phyloP scores from a whole-genome alignment of 1,284 basidiomycete genomes.

The Waitea zeae region DNA sequence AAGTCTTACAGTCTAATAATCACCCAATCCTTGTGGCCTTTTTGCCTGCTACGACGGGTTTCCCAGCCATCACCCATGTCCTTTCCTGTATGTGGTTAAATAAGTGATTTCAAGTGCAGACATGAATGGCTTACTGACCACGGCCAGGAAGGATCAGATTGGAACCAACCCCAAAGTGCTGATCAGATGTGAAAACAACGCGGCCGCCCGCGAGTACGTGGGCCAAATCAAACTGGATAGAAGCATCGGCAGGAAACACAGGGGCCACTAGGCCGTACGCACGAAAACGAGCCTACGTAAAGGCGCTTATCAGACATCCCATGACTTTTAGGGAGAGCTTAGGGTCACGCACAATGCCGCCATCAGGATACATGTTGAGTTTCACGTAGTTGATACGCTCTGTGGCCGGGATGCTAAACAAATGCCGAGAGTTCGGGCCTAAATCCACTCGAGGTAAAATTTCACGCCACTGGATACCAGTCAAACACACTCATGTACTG shows the following conservation, averaged over 20 bases:
- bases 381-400: conserved; percentile 65
- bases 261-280: conserved; percentile 71
- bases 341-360: conserved; percentile 61
- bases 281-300: conserved; percentile 65
- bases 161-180: conserved; percentile 86
- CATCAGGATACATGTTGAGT: conserved; percentile 93
- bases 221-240: conserved; percentile 62
- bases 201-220: conserved; percentile 83
- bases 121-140: conserved; percentile 21
- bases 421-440: conserved; percentile 72
- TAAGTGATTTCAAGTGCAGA: neutral
- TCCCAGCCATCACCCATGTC: conserved; percentile 99
- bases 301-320: conserved; percentile 1
- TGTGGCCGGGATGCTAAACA: conserved; percentile 58
- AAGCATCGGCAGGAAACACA: conserved; percentile 34
- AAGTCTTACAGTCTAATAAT: conserved; percentile 69
- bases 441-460: conserved; percentile 60
- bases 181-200: conserved; percentile 70
- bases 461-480: conserved; percentile 72
- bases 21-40: conserved; percentile 80
- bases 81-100: conserved; percentile 23
- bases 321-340: no score
- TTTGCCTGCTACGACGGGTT: conserved; percentile 73
- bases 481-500: no score
- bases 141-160: conserved; percentile 88